A percentile compares a stretch with the other conserved stretches of the same genome.
Conservation (phyloP, 345 rosid species). For the Gossypium bickii region DNA sequence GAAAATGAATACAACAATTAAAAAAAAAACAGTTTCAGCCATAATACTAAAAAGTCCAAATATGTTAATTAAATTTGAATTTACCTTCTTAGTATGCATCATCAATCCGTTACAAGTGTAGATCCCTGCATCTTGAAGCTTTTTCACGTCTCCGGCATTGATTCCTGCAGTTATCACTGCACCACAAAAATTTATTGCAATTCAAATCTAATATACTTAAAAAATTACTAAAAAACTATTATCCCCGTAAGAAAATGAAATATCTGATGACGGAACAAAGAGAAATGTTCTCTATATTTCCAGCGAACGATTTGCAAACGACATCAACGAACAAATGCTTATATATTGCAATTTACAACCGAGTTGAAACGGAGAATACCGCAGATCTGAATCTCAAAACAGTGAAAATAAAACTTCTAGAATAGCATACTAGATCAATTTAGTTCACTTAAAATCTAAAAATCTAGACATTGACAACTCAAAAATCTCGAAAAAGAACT, state of each 20-base stretch:
- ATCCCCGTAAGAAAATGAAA: neutral
- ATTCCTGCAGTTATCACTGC: constrained; percentile 78
- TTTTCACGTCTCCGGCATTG: constrained; percentile 89
- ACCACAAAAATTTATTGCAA: constrained; percentile 4
- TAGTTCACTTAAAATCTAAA: neutral
- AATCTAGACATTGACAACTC: neutral
- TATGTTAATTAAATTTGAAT: neutral
- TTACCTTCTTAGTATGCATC: constrained; percentile 96
- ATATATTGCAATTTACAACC: neutral
- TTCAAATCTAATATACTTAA: neutral
- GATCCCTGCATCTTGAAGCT: constrained; percentile 93
- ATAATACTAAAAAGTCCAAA: neutral
- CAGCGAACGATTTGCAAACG: neutral
- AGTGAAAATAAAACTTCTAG: neutral
- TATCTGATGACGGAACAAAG: neutral
- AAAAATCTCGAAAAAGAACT: neutral
- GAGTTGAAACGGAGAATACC: neutral
- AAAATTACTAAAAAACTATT: no score
- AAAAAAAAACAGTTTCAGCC: neutral
- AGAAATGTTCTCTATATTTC: neutral
- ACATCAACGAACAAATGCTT: neutral
- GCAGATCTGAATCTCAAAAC: neutral
- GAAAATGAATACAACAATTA: neutral
- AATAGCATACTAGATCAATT: neutral
- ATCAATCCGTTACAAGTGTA: constrained; percentile 93